A percentile compares a stretch with the other conserved stretches of the same genome.
Evolutionary conservation across 257 asterid species (phyloP).

Genomic region (Gentiana straminea): DNA sequence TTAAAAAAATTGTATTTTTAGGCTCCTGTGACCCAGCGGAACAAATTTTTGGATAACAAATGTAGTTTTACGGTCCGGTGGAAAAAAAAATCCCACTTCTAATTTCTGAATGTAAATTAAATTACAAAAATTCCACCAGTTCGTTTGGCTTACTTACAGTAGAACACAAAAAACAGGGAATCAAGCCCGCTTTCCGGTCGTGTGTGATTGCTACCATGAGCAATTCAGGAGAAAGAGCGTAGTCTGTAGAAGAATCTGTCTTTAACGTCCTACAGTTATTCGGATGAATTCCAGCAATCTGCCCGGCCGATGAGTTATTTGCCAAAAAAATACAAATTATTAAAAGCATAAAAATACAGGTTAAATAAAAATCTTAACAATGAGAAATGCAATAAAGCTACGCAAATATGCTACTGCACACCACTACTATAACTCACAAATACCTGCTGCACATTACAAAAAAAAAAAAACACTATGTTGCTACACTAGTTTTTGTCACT

Average conservation of each 20-base stretch:
- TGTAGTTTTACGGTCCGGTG: no score
- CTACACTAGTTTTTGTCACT: no score
- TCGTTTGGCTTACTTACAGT: slow-evolving; percentile 53
- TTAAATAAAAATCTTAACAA: neutral
- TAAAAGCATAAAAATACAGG: neutral
- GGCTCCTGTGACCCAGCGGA: no score
- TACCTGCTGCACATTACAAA: no score
- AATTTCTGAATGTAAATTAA: no score
- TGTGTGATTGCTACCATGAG: slow-evolving; percentile 54
- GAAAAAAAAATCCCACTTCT: no score
- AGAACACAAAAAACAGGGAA: slow-evolving; percentile 95
- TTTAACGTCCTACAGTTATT: slow-evolving; percentile 64
- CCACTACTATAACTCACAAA: no score
- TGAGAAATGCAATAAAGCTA: neutral
- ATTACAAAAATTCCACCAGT: no score
- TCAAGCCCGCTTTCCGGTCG: slow-evolving; percentile 65
- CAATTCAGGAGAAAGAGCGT: slow-evolving; percentile 61
- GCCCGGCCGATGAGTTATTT: slow-evolving; percentile 16
- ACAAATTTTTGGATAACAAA: no score
- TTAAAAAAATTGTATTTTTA: no score
- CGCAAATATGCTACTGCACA: no score
- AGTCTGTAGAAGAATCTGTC: slow-evolving; percentile 53
- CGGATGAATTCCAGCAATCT: slow-evolving; percentile 80
- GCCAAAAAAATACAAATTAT: neutral
- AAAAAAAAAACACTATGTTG: no score